These are phyloP conservation scores for Allomyces macrogynus DNA, from an alignment of 192 early-diverging fungal genomes.

Conservation along the genomic window DNA sequence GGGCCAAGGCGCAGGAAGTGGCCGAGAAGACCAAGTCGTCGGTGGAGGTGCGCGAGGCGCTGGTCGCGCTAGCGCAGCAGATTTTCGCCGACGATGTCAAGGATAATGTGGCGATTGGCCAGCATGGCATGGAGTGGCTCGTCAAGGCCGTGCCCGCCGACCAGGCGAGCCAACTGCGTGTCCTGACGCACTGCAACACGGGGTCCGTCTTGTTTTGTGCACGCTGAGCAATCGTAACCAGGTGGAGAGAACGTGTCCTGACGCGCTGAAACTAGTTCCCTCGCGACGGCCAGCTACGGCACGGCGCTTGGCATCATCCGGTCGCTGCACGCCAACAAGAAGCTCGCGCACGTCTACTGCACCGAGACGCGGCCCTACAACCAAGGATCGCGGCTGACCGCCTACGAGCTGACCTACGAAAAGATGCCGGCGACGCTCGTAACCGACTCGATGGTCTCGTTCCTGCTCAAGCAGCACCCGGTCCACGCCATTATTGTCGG, in stretches of 20 bases:
- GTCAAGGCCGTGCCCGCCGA: slow-evolving; percentile 20
- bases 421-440: slow-evolving; percentile 80
- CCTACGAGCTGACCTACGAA: slow-evolving; percentile 83
- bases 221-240: not conserved
- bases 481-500: slow-evolving; percentile 83
- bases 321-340: slow-evolving; percentile 26
- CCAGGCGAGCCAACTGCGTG: slow-evolving; percentile 16
- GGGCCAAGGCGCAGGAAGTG: slow-evolving; percentile 11
- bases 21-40: slow-evolving; percentile 1
- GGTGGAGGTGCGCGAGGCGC: slow-evolving; percentile 30
- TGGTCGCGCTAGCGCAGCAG: slow-evolving; percentile 48
- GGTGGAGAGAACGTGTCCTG: not conserved
- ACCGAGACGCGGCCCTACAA: slow-evolving; percentile 97
- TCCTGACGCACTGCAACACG: slow-evolving; percentile 96
- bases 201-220: slow-evolving; percentile 18
- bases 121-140: slow-evolving; percentile 54
- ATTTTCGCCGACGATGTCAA: slow-evolving; percentile 70
- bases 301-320: slow-evolving; percentile 91
- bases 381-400: slow-evolving; percentile 84
- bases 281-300: slow-evolving; percentile 66
- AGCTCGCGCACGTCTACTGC: slow-evolving; percentile 64
- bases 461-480: slow-evolving; percentile 37
- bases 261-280: slow-evolving; percentile 18
- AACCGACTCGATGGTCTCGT: slow-evolving; percentile 79
- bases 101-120: slow-evolving; percentile 76